Conservation (phyloP, 805 yeast genomes). For the Candida mattraensis region DNA sequence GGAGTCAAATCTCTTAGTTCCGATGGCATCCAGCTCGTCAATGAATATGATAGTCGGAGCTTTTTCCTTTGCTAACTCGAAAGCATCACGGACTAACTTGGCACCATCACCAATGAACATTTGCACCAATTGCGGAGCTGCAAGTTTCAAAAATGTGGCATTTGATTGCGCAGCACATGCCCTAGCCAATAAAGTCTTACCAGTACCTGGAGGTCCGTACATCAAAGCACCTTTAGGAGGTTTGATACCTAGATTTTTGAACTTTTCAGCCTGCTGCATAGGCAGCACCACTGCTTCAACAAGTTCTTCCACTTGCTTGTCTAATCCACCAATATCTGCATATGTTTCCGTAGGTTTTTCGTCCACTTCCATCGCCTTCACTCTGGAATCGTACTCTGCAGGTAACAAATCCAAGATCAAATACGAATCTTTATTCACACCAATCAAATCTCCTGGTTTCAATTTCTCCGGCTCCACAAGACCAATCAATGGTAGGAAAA, state of each 20-base stretch:
- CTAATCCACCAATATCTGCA: slow-evolving; percentile 96
- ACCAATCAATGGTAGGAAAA: slow-evolving; percentile 93
- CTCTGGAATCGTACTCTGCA: slow-evolving; percentile 95
- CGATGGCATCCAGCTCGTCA: slow-evolving; percentile 98
- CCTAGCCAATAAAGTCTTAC: slow-evolving; percentile 93
- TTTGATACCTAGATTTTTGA: slow-evolving; percentile 89
- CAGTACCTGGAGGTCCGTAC: slow-evolving; percentile 99
- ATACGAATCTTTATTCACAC: slow-evolving; percentile 96
- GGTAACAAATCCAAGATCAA: slow-evolving; percentile 92
- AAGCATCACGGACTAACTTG: slow-evolving; percentile 94
- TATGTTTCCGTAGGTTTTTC: slow-evolving; percentile 98
- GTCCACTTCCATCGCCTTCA: slow-evolving; percentile 98
- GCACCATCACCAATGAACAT: slow-evolving; percentile 99
- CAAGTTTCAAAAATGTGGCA: slow-evolving; percentile 93
- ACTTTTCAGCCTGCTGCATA: slow-evolving; percentile 97
- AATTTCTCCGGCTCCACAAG: slow-evolving; percentile 87
- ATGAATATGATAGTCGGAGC: slow-evolving; percentile 98
- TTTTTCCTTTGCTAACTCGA: slow-evolving; percentile 94
- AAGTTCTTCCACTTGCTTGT: slow-evolving; percentile 96
- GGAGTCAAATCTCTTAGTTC: slow-evolving; percentile 96
- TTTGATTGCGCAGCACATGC: slow-evolving; percentile 99
- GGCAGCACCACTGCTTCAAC: slow-evolving; percentile 98
- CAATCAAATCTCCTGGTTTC: slow-evolving; percentile 96
- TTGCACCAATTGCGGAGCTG: slow-evolving; percentile 97
- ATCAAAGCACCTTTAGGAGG: slow-evolving; percentile 98